A percentile compares a stretch with the other conserved stretches of the same genome.
Evolutionary conservation across 1,139 yeast genomes (phyloP).

Genomic region (Ashbya aceris): DNA sequence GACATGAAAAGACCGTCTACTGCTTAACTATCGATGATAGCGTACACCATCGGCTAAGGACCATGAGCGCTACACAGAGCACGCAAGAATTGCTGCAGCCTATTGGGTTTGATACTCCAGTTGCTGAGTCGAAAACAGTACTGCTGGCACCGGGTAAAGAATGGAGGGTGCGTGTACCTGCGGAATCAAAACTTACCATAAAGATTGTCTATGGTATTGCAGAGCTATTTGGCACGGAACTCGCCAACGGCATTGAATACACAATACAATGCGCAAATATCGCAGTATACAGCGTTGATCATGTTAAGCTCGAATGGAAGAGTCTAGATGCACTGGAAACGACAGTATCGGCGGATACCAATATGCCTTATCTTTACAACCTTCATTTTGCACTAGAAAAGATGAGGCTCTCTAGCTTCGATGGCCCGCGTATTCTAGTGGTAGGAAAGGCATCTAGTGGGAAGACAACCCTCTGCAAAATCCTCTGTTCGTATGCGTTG

Average conservation of each 20-base stretch:
- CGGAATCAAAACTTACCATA: conserved; percentile 46
- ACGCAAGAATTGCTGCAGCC: conserved; percentile 2
- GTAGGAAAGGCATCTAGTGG: conserved; percentile 71
- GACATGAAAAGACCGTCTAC: no score
- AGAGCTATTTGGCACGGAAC: conserved; percentile 88
- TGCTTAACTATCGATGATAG: no score
- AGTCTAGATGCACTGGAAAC: conserved; percentile 16
- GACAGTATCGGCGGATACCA: conserved; percentile 17
- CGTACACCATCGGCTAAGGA: no score
- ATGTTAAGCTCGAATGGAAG: conserved; percentile 43
- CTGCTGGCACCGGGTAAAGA: conserved; percentile 45
- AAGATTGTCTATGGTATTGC: conserved; percentile 61
- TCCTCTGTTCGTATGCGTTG: conserved; percentile 64
- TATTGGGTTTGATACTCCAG: conserved; percentile 1
- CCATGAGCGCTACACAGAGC: no score
- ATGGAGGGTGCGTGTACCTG: conserved; percentile 77
- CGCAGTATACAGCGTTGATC: conserved; percentile 52
- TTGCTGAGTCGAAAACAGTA: not conserved
- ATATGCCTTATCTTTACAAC: conserved; percentile 43
- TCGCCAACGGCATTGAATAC: conserved; percentile 62
- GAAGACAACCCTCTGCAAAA: conserved; percentile 66
- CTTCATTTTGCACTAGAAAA: conserved; percentile 71
- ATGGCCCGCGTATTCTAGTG: conserved; percentile 63
- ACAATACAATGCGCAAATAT: conserved; percentile 49
- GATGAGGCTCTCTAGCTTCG: conserved; percentile 35